Evolutionary conservation across 2,329 filamentous ascomycete species (phyloP).

Genomic region (Fusarium secorum): DNA sequence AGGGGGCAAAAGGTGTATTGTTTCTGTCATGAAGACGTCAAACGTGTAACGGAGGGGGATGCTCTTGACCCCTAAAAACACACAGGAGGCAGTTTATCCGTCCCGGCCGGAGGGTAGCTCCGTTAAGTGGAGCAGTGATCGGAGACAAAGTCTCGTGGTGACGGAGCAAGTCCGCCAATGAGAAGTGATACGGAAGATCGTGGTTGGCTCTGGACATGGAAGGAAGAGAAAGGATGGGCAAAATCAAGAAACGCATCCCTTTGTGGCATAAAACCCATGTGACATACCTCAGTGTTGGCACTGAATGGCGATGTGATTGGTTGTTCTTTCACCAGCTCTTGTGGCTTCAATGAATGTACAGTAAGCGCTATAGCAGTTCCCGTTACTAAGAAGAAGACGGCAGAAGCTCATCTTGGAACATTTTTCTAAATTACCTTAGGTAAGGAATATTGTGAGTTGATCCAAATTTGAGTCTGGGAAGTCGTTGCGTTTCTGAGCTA

Average conservation of each 20-base stretch:
- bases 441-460: background rate
- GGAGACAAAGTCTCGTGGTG: background rate
- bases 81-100: slow-evolving; percentile 2
- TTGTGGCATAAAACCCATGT: background rate
- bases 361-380: background rate
- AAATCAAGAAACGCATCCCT: background rate
- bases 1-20: background rate
- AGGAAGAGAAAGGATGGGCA: background rate
- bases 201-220: background rate
- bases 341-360: background rate
- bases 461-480: background rate
- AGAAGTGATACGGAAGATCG: background rate
- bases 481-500: background rate
- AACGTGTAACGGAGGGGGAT: background rate
- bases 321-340: background rate
- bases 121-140: background rate
- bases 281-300: background rate
- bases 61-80: background rate
- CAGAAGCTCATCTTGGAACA: background rate
- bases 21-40: slow-evolving; percentile 18
- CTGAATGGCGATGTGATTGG: background rate
- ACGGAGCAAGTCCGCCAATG: slow-evolving; percentile 22
- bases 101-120: background rate
- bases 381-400: background rate
- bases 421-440: background rate